Base-by-base conservation (phyloP, 2,329 filamentous ascomycete species). In the Trichoderma hamatum region DNA sequence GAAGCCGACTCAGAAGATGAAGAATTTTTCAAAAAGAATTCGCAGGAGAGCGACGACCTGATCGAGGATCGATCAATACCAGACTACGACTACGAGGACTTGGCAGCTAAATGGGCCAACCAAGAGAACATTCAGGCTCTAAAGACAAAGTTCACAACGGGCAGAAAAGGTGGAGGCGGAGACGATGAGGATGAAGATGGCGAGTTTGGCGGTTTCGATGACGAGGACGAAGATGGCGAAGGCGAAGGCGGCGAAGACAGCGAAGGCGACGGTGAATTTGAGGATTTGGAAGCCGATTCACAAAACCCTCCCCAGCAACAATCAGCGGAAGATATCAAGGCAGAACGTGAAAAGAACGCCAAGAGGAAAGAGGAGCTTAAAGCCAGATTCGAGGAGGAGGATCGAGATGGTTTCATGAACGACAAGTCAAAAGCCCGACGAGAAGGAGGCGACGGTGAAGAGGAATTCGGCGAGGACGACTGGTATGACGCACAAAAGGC, bases 401-500 rank as follows among this genome's bases (percentile, higher is more conserved):
- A 99, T 77, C 88, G 93, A n/a, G 96, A 99, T 77, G 96, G 96
- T 0, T 94, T 97, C 78, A 89, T 92, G 75, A 96, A 96, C 76
- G 93, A 96, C 80, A 96, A 96, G 77, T 90, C 92, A 32, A 88
- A 90, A 62, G 91, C 91, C 13, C 87, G 91, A 43, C 85, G 88
- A 72, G 91, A 93, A 72, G 89, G 87, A 36, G 90, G 86, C 39
- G 85, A 86, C 3, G 85, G 86, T 3, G 84, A 89, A 6, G 89
- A 95, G 65, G 91, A 96, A 76, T 98, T 97, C 75, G 96, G 94
- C 64, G 96, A 99, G 80, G 96, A 99, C 77, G 93, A 99, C 68
- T 99, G 96, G 96, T 99, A 99, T 78, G 96, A 98, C 77, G 89
- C 92, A 32, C 96, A 99, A 78, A 99, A 99, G 82, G 93, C 96